Evolutionary conservation across 163 green algal genomes (phyloP).

Genomic region (Scenedesmus sp.): DNA sequence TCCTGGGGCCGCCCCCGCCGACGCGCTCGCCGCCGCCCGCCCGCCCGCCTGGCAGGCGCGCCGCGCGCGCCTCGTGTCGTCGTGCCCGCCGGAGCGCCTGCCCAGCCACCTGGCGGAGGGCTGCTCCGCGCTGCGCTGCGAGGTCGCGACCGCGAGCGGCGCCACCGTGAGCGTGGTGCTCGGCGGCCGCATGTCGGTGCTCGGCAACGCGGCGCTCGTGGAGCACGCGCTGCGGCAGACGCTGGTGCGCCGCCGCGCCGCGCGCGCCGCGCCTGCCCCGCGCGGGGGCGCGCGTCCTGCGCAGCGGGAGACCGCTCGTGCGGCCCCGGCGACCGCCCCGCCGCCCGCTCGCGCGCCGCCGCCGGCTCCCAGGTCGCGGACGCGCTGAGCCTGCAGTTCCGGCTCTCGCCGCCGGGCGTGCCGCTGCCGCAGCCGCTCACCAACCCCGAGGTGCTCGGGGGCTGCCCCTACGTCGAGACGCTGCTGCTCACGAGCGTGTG

Average conservation of each 20-base stretch:
- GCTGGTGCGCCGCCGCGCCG: slow-evolving; percentile 49
- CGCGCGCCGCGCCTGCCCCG: no score
- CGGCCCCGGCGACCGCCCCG: no score
- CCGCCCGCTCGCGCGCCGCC: background rate
- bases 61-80: slow-evolving; percentile 47
- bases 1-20: background rate
- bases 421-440: slow-evolving; percentile 53
- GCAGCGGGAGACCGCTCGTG: no score
- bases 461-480: slow-evolving; percentile 69
- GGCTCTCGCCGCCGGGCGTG: slow-evolving; percentile 69
- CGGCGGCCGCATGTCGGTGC: slow-evolving; percentile 65
- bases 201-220: slow-evolving; percentile 62
- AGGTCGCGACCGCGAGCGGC: slow-evolving; percentile 56
- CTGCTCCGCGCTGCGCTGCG: slow-evolving; percentile 65
- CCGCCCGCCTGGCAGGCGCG: background rate
- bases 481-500: slow-evolving; percentile 79
- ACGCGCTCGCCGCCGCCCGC: no score
- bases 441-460: slow-evolving; percentile 61
- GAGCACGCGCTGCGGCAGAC: slow-evolving; percentile 80
- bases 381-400: slow-evolving; percentile 73
- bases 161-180: slow-evolving; percentile 67
- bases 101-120: slow-evolving; percentile 71
- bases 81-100: slow-evolving; percentile 44
- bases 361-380: slow-evolving; percentile 58
- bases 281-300: no score